Evolutionary conservation across 306 rosid genomes (phyloP), one percentile per base, ranked within the genome.

Genomic region (Lupinus albus): DNA sequence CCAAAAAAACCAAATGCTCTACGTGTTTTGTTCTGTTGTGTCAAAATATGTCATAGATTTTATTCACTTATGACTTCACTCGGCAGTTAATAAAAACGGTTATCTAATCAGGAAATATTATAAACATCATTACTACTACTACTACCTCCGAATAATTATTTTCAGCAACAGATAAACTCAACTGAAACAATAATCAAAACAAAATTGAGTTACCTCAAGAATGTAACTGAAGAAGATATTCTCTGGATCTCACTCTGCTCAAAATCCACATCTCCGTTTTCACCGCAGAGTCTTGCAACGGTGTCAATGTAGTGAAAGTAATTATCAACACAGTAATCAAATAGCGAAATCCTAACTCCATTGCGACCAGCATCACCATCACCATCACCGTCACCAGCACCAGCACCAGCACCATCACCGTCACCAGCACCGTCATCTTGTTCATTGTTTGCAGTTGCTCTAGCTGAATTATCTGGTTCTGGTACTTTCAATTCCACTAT

Each of bases 321-420:
- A 55, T 84, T 86, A 72, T 87, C 89, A 42, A 59, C 80, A 4
- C 86, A 93, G 61, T 62, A 54, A 61, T 93, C 96, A 57, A 89
- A 86, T 50, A 48, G 11, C 14, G 82, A 86, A 59, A 84, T 79
- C 42, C 59, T 68, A 54, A 84, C 77, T 36, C 70, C 41, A 36
- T 11, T 56, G 65, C 20, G 3, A 6, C 3, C 70, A 25, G n/a
- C 17, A 55, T 5, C 38, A 36, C 2, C n/a, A 10, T 59, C 76
- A 64, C 25, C 14, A n/a, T 57, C 66, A 66, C 74, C 39, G 18
- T 42, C 33, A 28, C 4, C 49, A 1, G 6, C 49, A 3, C 18
- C 33, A 28, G 33, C 47, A 36, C 33, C 35, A 16, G 64, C 54
- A 1, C 67, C 61, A 70, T 39, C 42, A 35, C 52, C 70, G n/a